These are phyloP conservation scores for Amaranthus tricolor DNA, from an alignment of 179 eudicot species.

Conservation along the genomic window DNA sequence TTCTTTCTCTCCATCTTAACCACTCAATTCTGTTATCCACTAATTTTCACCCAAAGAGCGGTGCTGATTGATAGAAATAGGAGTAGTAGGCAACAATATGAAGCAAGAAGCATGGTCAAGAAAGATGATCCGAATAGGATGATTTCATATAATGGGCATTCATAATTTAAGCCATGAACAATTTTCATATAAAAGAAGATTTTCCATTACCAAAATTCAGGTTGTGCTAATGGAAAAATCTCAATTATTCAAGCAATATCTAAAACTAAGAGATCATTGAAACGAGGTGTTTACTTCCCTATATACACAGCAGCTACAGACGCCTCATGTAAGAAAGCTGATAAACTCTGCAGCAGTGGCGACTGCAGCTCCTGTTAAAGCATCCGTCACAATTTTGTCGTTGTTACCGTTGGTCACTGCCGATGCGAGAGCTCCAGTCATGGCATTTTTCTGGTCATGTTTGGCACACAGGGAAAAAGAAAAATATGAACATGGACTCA, in stretches of 20 bases:
- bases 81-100: too few relatives aligned
- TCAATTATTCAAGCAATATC: slow-evolving; percentile 10
- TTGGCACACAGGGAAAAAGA: neutral
- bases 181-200: too few relatives aligned
- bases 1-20: too few relatives aligned
- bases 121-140: too few relatives aligned
- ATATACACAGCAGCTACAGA: slow-evolving; percentile 15
- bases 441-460: slow-evolving; percentile 65
- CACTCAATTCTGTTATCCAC: too few relatives aligned
- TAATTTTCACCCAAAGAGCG: too few relatives aligned
- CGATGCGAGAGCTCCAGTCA: slow-evolving; percentile 76
- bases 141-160: too few relatives aligned
- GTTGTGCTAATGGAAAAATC: neutral
- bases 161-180: too few relatives aligned
- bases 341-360: slow-evolving; percentile 84
- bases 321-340: slow-evolving; percentile 38
- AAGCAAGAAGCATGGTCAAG: too few relatives aligned
- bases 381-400: slow-evolving; percentile 68
- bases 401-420: slow-evolving; percentile 44
- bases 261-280: slow-evolving; percentile 2
- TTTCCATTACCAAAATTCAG: neutral
- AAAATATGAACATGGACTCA: too few relatives aligned
- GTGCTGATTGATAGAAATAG: too few relatives aligned
- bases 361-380: slow-evolving; percentile 78
- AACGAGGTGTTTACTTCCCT: neutral